phyloP scores from a whole-genome alignment of 768 basidiomycete genomes.

The Pulveroboletus ravenelii region DNA sequence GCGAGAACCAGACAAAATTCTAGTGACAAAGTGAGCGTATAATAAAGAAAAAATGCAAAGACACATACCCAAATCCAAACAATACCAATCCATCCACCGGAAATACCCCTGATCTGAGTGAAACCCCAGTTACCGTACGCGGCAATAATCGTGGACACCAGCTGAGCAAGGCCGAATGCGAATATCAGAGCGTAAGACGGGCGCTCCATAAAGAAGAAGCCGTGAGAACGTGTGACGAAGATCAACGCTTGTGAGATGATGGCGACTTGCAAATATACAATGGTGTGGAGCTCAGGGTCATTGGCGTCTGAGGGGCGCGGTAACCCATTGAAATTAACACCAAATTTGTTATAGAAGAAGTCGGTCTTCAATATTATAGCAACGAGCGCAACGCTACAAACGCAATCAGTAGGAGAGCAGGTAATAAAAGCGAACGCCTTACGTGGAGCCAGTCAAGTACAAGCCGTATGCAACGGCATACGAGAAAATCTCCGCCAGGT shows the following conservation, averaged over 20 bases:
- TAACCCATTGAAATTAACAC: constrained; percentile 49
- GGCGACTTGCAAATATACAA: constrained; percentile 94
- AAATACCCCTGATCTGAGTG: constrained; percentile 74
- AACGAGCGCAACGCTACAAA: constrained; percentile 66
- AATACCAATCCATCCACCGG: constrained; percentile 95
- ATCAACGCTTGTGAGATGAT: constrained; percentile 98
- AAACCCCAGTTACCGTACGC: constrained; percentile 93
- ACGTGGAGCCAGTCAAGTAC: constrained; percentile 91
- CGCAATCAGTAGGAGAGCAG: constrained; percentile 6
- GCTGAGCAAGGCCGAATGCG: constrained; percentile 92
- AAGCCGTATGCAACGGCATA: constrained; percentile 95
- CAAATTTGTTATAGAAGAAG: constrained; percentile 89
- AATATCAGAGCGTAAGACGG: constrained; percentile 83
- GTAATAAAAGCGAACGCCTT: constrained; percentile 28
- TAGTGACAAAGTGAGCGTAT: constrained; percentile 28
- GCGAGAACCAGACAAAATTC: constrained; percentile 96
- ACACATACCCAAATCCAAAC: constrained; percentile 89
- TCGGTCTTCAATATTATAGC: constrained; percentile 78
- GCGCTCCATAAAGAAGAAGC: constrained; percentile 96
- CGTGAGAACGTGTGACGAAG: constrained; percentile 91
- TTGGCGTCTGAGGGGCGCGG: constrained; percentile 36
- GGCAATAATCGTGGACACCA: constrained; percentile 93
- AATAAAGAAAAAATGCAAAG: not conserved
- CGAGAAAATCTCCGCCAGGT: constrained; percentile 91
- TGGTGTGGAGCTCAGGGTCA: constrained; percentile 77